Evolutionary conservation across 176 grass and related monocot genomes (phyloP).

Genomic region (bread wheat (Triticum aestivum)): DNA sequence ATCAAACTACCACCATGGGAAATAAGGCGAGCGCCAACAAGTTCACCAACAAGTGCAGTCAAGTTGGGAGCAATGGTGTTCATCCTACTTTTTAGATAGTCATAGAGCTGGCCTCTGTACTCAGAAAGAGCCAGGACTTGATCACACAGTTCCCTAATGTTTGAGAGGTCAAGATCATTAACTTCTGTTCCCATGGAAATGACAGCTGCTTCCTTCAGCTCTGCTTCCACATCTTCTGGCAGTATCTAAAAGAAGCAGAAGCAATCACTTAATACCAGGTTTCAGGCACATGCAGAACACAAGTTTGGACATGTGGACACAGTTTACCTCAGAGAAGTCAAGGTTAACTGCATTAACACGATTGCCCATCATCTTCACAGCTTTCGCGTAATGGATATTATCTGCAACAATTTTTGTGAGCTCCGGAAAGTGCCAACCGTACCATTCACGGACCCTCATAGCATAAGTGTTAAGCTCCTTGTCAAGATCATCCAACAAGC

Average conservation of each 20-base stretch:
- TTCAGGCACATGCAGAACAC: background rate
- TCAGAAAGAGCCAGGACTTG: conserved; percentile 94
- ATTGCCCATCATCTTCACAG: conserved; percentile 76
- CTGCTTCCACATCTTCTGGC: conserved; percentile 69
- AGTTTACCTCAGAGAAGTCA: conserved; percentile 86
- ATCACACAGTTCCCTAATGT: conserved; percentile 82
- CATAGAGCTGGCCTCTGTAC: conserved; percentile 82
- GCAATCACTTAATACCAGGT: background rate
- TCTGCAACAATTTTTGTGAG: conserved; percentile 86
- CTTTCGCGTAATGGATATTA: conserved; percentile 89
- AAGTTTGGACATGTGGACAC: background rate
- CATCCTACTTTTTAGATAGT: conserved; percentile 85
- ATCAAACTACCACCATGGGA: conserved; percentile 87
- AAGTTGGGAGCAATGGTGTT: conserved; percentile 95
- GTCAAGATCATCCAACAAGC: conserved; percentile 91
- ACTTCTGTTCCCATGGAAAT: conserved; percentile 99
- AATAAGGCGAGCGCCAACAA: conserved; percentile 94
- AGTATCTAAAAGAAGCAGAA: conserved; percentile 55
- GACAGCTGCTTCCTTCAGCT: conserved; percentile 75
- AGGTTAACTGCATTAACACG: conserved; percentile 57
- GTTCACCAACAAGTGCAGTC: conserved; percentile 83
- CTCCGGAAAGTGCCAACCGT: conserved; percentile 97
- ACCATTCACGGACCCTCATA: conserved; percentile 95
- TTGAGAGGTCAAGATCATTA: conserved; percentile 75
- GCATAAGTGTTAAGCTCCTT: conserved; percentile 93